Evolutionary conservation across 352 stramenopile genomes (phyloP).

Genomic region (Globisporangium middletonii): DNA sequence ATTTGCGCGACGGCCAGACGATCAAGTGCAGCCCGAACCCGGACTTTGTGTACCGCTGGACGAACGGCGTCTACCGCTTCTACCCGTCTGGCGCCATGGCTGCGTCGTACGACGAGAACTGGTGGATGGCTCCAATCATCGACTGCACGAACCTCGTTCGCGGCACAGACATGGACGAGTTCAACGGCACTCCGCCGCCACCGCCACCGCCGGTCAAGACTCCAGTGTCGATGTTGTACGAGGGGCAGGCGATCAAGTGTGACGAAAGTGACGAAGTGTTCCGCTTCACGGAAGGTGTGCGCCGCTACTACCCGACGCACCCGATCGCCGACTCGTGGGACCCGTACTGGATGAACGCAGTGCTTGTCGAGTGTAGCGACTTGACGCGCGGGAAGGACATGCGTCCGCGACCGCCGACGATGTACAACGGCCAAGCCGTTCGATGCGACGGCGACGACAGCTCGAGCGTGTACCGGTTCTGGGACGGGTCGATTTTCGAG

Average conservation of each 20-base stretch:
- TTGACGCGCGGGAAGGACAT: conserved; percentile 11
- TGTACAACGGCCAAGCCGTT: conserved; percentile 16
- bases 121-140: not conserved
- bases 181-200: not conserved
- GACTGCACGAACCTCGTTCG: conserved; percentile 14
- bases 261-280: conserved; percentile 2
- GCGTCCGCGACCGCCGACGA: conserved; percentile 7
- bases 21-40: conserved; percentile 16
- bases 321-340: conserved; percentile 20
- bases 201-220: not conserved
- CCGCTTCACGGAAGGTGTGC: conserved; percentile 4
- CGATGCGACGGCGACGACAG: conserved; percentile 5
- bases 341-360: conserved; percentile 3
- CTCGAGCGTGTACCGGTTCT: conserved; percentile 9
- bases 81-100: conserved; percentile 14
- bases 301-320: conserved; percentile 14
- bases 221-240: not conserved
- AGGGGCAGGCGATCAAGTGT: conserved; percentile 12
- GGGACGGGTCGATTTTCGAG: conserved; percentile 4
- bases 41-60: conserved; percentile 13
- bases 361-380: conserved; percentile 12
- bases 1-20: conserved; percentile 12
- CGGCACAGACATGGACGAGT: conserved; percentile 3
- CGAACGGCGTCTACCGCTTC: conserved; percentile 7
- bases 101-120: conserved; percentile 20